Evolutionary conservation across 805 yeast species (phyloP).

Genomic region (Myxozyma mucilagina): DNA sequence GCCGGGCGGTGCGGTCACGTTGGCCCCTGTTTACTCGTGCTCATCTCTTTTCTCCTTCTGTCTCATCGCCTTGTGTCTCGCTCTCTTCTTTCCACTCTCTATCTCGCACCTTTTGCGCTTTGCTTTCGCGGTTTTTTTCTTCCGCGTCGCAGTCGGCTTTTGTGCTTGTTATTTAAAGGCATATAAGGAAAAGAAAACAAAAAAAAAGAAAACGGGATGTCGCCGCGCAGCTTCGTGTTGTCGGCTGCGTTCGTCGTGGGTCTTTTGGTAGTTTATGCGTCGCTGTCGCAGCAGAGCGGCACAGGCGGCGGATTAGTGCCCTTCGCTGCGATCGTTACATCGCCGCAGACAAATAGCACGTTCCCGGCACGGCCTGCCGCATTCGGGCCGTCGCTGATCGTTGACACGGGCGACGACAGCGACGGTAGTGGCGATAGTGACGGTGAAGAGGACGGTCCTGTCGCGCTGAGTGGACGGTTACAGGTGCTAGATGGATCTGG

Average conservation of each 20-base stretch:
- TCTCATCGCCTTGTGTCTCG: background rate
- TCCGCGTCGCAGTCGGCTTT: background rate
- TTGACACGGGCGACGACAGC: conserved; percentile 26
- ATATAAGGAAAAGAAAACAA: too few species aligned
- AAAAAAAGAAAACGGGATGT: conserved; percentile 2
- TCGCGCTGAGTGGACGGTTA: conserved; percentile 33
- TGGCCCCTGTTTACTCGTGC: background rate
- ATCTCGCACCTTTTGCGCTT: background rate
- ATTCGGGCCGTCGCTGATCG: conserved; percentile 37
- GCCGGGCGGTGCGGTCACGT: background rate
- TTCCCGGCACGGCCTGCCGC: conserved; percentile 44
- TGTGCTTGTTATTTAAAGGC: too few species aligned
- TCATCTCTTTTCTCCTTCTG: background rate
- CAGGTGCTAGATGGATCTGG: conserved; percentile 33
- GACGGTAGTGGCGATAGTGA: conserved; percentile 11
- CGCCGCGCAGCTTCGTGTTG: conserved; percentile 28
- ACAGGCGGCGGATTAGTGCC: conserved; percentile 25
- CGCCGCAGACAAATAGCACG: conserved; percentile 37
- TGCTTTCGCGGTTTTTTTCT: background rate
- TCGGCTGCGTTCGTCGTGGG: conserved; percentile 28
- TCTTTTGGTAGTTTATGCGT: conserved; percentile 26
- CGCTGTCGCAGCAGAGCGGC: conserved; percentile 16
- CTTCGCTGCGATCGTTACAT: conserved; percentile 34
- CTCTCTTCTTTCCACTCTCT: background rate
- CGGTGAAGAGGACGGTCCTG: conserved; percentile 21